Percentiles rank a stretch among this genome's conserved stretches.
phyloP scores from a whole-genome alignment of 768 basidiomycete species.

The Saitozyma podzolica region DNA sequence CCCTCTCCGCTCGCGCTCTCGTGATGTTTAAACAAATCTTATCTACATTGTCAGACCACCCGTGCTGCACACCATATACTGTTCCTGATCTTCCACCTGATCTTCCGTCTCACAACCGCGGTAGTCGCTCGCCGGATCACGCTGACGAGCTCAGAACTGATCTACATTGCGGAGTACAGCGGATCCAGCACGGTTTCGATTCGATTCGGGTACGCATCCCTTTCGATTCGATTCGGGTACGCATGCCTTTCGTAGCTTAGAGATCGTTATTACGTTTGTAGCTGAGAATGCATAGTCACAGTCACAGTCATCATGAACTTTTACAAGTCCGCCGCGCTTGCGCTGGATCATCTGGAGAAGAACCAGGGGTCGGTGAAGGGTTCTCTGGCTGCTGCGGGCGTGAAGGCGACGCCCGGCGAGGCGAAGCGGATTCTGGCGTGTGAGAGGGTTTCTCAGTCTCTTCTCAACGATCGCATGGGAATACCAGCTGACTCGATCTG shows the following conservation, averaged over 20 bases:
- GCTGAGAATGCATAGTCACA: neutral
- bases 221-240: too few species aligned
- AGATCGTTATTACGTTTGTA: too few species aligned
- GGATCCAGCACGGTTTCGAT: neutral
- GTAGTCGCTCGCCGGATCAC: too few species aligned
- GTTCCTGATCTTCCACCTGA: slow-evolving; percentile 17
- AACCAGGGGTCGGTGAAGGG: slow-evolving; percentile 93
- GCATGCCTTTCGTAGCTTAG: neutral
- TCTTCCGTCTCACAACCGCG: neutral
- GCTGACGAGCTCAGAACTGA: too few species aligned
- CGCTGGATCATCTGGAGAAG: slow-evolving; percentile 79
- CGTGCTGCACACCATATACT: slow-evolving; percentile 27
- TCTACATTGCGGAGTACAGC: too few species aligned
- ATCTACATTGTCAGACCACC: slow-evolving; percentile 53
- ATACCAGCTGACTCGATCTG: neutral
- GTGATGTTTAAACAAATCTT: slow-evolving; percentile 45
- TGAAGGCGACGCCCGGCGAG: slow-evolving; percentile 37
- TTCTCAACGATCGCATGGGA: slow-evolving; percentile 15
- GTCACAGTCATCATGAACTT: slow-evolving; percentile 73
- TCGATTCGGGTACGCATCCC: neutral
- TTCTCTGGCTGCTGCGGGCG: slow-evolving; percentile 62
- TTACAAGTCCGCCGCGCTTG: slow-evolving; percentile 84
- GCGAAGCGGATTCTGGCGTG: slow-evolving; percentile 49
- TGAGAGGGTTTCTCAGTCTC: slow-evolving; percentile 18
- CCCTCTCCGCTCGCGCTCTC: neutral